A percentile compares a stretch with the other conserved stretches of the same genome.
phyloP scores from a whole-genome alignment of 2,329 filamentous ascomycete genomes.

The Hypoxylon sp. region DNA sequence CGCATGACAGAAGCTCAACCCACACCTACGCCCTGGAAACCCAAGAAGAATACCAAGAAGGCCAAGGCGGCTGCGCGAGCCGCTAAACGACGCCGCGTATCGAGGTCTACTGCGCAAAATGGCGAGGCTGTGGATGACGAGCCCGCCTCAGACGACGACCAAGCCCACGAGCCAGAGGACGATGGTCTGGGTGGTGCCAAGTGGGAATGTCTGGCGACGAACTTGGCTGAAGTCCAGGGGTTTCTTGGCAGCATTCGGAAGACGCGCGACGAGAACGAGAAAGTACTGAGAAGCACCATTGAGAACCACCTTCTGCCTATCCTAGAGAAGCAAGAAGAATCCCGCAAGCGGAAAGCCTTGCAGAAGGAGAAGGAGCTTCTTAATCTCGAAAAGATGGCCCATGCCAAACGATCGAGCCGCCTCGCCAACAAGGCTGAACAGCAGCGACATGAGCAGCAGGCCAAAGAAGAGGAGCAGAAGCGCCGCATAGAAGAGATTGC shows the following conservation, averaged over 20 bases:
- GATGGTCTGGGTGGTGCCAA: conserved; percentile 77
- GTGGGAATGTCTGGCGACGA: conserved; percentile 92
- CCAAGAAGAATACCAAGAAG: conserved; percentile 70
- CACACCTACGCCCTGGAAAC: conserved; percentile 63
- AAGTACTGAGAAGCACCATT: conserved; percentile 74
- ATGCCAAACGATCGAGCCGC: conserved; percentile 90
- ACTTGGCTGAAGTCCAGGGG: conserved; percentile 75
- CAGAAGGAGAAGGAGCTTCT: conserved; percentile 80
- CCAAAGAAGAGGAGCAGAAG: conserved; percentile 73
- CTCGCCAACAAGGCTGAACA: conserved; percentile 83
- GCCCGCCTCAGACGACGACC: conserved; percentile 42
- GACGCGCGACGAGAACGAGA: conserved; percentile 85
- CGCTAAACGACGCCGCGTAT: conserved; percentile 74
- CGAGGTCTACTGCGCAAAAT: conserved; percentile 52
- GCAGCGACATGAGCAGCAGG: conserved; percentile 76
- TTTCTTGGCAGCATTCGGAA: conserved; percentile 77
- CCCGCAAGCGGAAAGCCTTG: conserved; percentile 73
- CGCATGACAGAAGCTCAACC: conserved; percentile 79
- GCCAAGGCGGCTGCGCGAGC: conserved; percentile 69
- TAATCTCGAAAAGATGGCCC: conserved; percentile 85
- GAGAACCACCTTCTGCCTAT: conserved; percentile 82
- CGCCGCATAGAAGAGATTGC: conserved; percentile 69
- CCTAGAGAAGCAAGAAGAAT: conserved; percentile 79
- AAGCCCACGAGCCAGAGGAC: conserved; percentile 52
- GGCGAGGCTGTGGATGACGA: conserved; percentile 50